A percentile compares a stretch with the other conserved stretches of the same genome.
These are phyloP conservation scores for Bassia scoparia DNA, from an alignment of 148 eudicot species.

Conservation along the genomic window DNA sequence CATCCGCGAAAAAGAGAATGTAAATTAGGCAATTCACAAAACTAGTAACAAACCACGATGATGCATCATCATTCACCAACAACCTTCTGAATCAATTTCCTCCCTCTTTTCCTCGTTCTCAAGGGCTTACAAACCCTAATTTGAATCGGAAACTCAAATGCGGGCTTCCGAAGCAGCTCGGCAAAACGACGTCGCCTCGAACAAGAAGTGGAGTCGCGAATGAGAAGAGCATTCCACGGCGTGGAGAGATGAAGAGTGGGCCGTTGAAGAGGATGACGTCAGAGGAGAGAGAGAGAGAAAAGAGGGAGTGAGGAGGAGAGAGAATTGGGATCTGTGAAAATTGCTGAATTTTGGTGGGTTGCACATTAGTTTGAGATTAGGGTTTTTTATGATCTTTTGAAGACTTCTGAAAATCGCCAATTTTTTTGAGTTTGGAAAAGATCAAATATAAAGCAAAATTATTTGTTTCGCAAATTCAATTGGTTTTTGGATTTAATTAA, in stretches of 20 bases:
- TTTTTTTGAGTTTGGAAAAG: conserved; percentile 30
- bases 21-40: conserved; percentile 75
- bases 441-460: neutral
- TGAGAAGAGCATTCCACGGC: conserved; percentile 79
- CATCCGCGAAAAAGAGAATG: conserved; percentile 60
- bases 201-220: conserved; percentile 66
- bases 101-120: conserved; percentile 18
- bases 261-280: conserved; percentile 39
- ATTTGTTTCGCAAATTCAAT: neutral
- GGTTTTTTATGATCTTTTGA: conserved; percentile 27
- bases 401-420: conserved; percentile 52
- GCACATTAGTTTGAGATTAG: conserved; percentile 18
- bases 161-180: conserved; percentile 35
- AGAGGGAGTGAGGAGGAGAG: conserved; percentile 24
- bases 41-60: conserved; percentile 32
- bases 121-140: conserved; percentile 26
- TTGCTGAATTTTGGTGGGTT: conserved; percentile 17
- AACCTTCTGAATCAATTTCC: conserved; percentile 9
- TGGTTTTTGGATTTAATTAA: too few relatives aligned
- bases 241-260: conserved; percentile 70
- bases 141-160: conserved; percentile 33
- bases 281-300: conserved; percentile 41
- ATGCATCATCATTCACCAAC: neutral
- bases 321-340: conserved; percentile 24
- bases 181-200: conserved; percentile 51